These are phyloP conservation scores for Agarophyton chilense DNA, from an alignment of 23 red algal species.

Conservation along the genomic window DNA sequence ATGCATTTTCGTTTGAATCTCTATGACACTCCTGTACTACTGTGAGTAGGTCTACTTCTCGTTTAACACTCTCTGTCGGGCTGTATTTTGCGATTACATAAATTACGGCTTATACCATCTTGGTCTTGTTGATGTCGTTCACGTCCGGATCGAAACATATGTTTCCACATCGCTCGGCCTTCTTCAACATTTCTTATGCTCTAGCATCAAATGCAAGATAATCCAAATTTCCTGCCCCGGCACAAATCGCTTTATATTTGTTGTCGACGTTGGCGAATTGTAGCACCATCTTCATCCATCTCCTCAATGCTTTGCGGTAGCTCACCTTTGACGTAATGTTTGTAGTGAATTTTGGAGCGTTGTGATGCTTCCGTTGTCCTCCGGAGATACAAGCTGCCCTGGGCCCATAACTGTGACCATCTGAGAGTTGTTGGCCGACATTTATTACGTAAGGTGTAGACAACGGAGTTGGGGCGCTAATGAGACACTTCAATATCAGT, in stretches of 20 bases:
- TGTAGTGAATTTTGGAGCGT: slow-evolving; percentile 20
- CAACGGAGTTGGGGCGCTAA: no score
- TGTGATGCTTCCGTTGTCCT: background rate
- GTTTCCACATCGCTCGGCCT: background rate
- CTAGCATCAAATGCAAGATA: slow-evolving; percentile 15
- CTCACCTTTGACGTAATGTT: slow-evolving; percentile 21
- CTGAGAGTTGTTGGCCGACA: no score
- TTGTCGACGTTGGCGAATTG: background rate
- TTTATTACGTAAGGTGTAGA: no score
- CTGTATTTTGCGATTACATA: slow-evolving; percentile 27
- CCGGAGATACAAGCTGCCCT: background rate
- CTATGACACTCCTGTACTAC: background rate
- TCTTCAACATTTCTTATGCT: slow-evolving; percentile 20
- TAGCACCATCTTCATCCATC: slow-evolving; percentile 3
- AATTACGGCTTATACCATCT: slow-evolving; percentile 8
- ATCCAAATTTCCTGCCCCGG: background rate
- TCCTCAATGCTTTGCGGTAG: background rate
- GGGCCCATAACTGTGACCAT: slow-evolving; percentile 2
- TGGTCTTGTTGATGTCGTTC: background rate
- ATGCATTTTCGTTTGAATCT: background rate
- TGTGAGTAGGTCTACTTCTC: slow-evolving; percentile 32
- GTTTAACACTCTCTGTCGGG: background rate
- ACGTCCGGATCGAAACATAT: background rate
- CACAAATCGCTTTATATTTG: slow-evolving; percentile 11
- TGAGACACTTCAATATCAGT: no score